These are phyloP conservation scores for Saccharomycopsis malanga DNA, from an alignment of 805 yeast genomes.

Conservation along the genomic window DNA sequence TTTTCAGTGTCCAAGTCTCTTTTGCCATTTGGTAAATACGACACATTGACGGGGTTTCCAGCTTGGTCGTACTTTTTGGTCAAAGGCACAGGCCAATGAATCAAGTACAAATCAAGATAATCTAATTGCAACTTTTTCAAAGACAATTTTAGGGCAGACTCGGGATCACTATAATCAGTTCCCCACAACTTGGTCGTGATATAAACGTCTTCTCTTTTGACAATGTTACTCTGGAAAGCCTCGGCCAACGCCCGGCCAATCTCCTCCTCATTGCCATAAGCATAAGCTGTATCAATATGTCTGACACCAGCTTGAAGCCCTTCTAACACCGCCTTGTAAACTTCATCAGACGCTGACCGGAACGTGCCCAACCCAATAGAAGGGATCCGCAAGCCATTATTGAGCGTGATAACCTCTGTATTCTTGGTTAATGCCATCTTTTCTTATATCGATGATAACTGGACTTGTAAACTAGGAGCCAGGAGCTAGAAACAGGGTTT, in stretches of 20 bases:
- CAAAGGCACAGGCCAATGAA: conserved; percentile 57
- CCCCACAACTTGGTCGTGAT: conserved; percentile 61
- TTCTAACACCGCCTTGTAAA: conserved; percentile 38
- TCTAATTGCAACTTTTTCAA: conserved; percentile 46
- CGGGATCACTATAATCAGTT: conserved; percentile 33
- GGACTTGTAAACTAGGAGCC: no score
- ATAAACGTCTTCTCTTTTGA: conserved; percentile 42
- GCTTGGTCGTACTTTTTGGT: conserved; percentile 31
- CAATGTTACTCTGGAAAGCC: conserved; percentile 24
- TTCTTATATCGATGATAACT: no score
- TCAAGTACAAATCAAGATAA: conserved; percentile 58
- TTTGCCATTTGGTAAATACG: conserved; percentile 32
- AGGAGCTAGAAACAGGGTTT: no score
- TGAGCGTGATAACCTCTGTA: conserved; percentile 20
- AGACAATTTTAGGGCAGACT: conserved; percentile 42
- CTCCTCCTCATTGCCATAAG: conserved; percentile 52
- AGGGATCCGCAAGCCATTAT: conserved; percentile 28
- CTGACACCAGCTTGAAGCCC: conserved; percentile 49
- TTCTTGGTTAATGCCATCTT: conserved; percentile 17
- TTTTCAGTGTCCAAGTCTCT: conserved; percentile 28
- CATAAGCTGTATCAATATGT: conserved; percentile 63
- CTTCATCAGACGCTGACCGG: conserved; percentile 33
- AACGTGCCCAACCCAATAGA: conserved; percentile 47
- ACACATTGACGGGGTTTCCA: conserved; percentile 26
- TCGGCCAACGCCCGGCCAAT: conserved; percentile 31